Conservation (phyloP, 768 basidiomycete species). For the Coprinopsis strossmayeri region DNA sequence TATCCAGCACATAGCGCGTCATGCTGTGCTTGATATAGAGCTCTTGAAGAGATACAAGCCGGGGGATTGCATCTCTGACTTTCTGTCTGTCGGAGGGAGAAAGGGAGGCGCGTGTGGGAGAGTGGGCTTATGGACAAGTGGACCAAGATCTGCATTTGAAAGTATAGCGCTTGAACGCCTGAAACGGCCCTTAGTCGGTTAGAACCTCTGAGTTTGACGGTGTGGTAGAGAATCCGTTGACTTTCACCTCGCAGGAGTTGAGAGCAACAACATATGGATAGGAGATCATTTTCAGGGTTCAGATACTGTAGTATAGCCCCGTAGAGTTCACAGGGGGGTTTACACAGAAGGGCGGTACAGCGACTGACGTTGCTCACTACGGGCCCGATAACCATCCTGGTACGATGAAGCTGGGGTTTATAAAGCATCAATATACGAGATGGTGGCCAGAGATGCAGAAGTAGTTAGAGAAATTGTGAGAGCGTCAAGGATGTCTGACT, state of each 20-base stretch:
- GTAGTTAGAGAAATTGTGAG: no score
- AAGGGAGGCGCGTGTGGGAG: neutral
- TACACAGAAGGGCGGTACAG: no score
- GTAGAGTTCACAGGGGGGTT: neutral
- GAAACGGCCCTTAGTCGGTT: neutral
- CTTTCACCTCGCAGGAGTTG: neutral
- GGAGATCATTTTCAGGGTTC: neutral
- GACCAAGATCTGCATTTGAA: neutral
- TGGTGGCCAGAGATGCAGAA: no score
- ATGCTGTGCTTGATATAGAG: neutral
- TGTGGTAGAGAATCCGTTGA: neutral
- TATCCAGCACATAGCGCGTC: neutral
- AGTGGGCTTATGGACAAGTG: neutral
- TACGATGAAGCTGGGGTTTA: no score
- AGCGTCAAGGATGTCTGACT: no score
- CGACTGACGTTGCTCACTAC: no score
- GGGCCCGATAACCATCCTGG: no score
- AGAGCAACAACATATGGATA: neutral
- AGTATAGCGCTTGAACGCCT: neutral
- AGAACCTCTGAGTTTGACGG: neutral
- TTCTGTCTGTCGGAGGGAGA: neutral
- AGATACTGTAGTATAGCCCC: neutral
- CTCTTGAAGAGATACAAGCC: neutral
- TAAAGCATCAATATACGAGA: no score
- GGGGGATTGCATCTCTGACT: neutral